Percentiles rank a stretch among this genome's conserved stretches.
phyloP scores from a whole-genome alignment of 768 basidiomycete genomes.

The Rhizopogon sp. region DNA sequence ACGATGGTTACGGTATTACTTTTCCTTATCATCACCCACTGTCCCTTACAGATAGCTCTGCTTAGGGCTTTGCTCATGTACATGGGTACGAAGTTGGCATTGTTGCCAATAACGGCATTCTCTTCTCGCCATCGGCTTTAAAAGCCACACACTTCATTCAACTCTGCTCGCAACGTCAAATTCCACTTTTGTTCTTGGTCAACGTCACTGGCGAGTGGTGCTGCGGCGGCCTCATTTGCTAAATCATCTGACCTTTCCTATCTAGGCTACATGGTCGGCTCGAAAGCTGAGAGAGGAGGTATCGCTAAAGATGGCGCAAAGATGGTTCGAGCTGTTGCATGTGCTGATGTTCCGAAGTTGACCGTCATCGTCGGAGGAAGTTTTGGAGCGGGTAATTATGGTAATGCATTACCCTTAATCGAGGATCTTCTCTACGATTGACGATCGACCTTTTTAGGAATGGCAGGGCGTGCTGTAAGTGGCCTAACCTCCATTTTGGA shows the following conservation, averaged over 20 bases:
- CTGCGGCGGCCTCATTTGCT: not conserved
- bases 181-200: slow-evolving; percentile 89
- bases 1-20: slow-evolving; percentile 76
- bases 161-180: slow-evolving; percentile 85
- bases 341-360: slow-evolving; percentile 90
- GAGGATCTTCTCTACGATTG: slow-evolving; percentile 2
- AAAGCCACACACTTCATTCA: slow-evolving; percentile 97
- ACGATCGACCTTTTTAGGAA: slow-evolving; percentile 44
- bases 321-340: slow-evolving; percentile 94
- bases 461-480: slow-evolving; percentile 89
- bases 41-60: slow-evolving; percentile 3
- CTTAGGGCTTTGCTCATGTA: slow-evolving; percentile 80
- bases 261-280: slow-evolving; percentile 91
- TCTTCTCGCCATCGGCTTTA: slow-evolving; percentile 89
- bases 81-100: slow-evolving; percentile 91
- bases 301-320: slow-evolving; percentile 95
- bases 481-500: not conserved
- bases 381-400: slow-evolving; percentile 95
- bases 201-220: slow-evolving; percentile 74
- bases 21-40: not conserved
- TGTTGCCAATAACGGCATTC: slow-evolving; percentile 90
- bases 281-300: slow-evolving; percentile 89
- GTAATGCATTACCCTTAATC: slow-evolving; percentile 28
- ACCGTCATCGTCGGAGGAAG: slow-evolving; percentile 92
- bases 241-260: slow-evolving; percentile 4